Evolutionary conservation across 148 eudicot genomes (phyloP).

Genomic region (Vaccinium darrowii): DNA sequence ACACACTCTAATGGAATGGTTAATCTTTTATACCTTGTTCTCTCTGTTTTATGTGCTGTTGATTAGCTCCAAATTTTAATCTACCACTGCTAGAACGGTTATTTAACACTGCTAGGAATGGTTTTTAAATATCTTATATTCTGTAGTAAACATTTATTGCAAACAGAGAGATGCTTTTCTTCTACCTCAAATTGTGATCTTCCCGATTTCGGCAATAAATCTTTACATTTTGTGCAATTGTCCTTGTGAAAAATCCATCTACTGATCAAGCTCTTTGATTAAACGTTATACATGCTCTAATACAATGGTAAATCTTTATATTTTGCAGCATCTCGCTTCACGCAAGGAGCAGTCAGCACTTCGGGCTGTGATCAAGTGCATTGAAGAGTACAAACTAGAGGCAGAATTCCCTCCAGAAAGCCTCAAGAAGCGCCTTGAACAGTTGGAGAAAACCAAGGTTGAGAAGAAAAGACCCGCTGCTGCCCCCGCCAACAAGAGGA

Average conservation of each 20-base stretch:
- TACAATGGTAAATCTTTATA: background rate
- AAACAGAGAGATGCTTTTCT: background rate
- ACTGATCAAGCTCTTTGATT: background rate
- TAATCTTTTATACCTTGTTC: background rate
- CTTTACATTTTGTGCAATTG: background rate
- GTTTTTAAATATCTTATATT: background rate
- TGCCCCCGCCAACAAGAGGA: conserved; percentile 82
- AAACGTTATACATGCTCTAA: background rate
- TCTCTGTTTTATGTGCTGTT: background rate
- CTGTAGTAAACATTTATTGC: background rate
- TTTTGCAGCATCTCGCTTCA: conserved; percentile 75
- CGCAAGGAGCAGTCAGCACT: conserved; percentile 98
- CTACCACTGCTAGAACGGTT: background rate
- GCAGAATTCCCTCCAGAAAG: conserved; percentile 71
- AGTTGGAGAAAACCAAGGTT: conserved; percentile 76
- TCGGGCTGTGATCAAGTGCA: conserved; percentile 91
- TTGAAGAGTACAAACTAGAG: conserved; percentile 95
- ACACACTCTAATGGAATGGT: background rate
- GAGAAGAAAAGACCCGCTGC: conserved; percentile 83
- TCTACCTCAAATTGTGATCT: background rate
- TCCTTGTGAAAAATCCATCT: background rate
- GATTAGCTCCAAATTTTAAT: background rate
- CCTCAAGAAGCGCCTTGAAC: conserved; percentile 90
- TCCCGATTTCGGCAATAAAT: background rate
- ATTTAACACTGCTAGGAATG: background rate